phyloP scores from a whole-genome alignment of 2,329 filamentous ascomycete genomes.

The Phaeomoniella chlamydospora region DNA sequence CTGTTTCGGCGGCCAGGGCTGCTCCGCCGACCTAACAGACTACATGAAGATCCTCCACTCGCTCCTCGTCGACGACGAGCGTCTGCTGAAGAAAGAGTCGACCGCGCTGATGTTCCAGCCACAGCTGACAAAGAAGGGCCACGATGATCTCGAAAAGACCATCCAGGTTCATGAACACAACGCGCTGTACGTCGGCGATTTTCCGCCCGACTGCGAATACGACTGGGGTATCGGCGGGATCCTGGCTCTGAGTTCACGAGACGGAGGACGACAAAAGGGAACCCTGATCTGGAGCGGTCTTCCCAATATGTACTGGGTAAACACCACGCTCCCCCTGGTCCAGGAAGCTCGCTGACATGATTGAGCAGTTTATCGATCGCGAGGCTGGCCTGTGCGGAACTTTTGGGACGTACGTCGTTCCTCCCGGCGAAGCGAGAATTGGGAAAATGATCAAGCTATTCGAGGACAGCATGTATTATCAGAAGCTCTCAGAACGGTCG shows the following conservation, averaged over 20 bases:
- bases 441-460: background rate
- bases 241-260: background rate
- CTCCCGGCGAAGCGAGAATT: background rate
- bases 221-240: background rate
- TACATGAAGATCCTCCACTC: slow-evolving; percentile 15
- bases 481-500: too few relatives aligned
- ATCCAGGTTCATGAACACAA: slow-evolving; percentile 2
- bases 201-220: background rate
- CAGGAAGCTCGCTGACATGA: too few relatives aligned
- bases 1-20: slow-evolving; percentile 24
- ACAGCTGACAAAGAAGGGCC: slow-evolving; percentile 9
- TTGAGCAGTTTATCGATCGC: background rate
- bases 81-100: slow-evolving; percentile 10
- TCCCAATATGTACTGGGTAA: background rate
- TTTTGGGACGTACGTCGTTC: background rate
- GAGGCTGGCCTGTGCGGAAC: background rate
- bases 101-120: slow-evolving; percentile 15
- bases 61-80: slow-evolving; percentile 14
- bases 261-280: background rate
- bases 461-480: background rate
- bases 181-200: slow-evolving; percentile 1
- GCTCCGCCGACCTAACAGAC: slow-evolving; percentile 18
- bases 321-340: background rate
- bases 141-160: background rate
- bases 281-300: background rate